Evolutionary conservation across 2,329 filamentous ascomycete genomes (phyloP), one percentile per base, ranked within the genome.

Genomic region (Fusarium udum): DNA sequence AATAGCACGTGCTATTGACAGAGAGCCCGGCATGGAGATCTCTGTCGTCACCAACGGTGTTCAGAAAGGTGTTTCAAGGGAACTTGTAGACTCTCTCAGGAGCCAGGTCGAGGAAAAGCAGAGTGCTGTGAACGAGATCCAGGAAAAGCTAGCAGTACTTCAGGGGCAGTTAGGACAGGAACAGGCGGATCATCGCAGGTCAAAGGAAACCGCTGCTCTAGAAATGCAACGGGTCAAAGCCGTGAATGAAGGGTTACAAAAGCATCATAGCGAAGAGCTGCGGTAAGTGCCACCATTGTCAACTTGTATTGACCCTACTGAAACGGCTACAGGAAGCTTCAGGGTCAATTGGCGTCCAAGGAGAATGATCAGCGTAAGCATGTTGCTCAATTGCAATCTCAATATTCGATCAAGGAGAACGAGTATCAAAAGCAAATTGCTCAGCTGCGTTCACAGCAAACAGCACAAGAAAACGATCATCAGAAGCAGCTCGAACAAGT

Each of bases 41-140:
- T 92, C 94, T 0, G 89, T 96, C 16, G 87, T 95, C 64, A 88
- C 91, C 48, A 94, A 95, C 78, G 93, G 93, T 1, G 85, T 95
- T 16, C 92, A 96, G 75, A 95, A 95, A 78, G 95, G 95, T 8
- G 93, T 99, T 42, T 97, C 97, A n/a, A 90, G 95, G 45, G 94
- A 98, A 77, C 85, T 98, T 42, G 93, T 99, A 7, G 96, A 99
- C 80, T 92, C 92, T 3, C 85, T 99, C 37, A 91, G 94, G 56
- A 87, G 87, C 9, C 92, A 98, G 79, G 82, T 97, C 2, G 91
- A 93, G 67, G 92, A 95, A 67, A 94, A 92, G 71, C 91, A 90
- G 28, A 82, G 82, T 37, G 80, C 83, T 4, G 77, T 91, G 32
- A 83, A 87, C 67, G 84, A 87, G 43, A 80, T 83, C 4, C 84